phyloP scores from a whole-genome alignment of 495 filamentous ascomycete genomes.

The Penicillium malachiteum region DNA sequence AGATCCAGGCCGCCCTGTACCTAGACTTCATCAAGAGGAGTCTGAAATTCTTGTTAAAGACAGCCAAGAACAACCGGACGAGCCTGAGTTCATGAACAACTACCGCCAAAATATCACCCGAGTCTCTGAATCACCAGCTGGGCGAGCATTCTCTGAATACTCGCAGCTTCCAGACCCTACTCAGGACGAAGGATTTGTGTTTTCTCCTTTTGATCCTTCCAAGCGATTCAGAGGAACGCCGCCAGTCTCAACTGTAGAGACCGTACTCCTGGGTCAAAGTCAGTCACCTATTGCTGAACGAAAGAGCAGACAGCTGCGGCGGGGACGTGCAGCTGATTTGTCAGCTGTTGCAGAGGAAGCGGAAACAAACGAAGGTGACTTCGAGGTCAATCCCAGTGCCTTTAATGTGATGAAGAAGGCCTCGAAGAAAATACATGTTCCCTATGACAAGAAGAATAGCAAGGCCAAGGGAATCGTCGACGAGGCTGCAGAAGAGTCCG shows the following conservation, averaged over 20 bases:
- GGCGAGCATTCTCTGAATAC: slow-evolving; percentile 52
- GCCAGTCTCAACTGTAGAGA: slow-evolving; percentile 65
- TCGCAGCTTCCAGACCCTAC: slow-evolving; percentile 72
- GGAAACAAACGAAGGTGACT: slow-evolving; percentile 24
- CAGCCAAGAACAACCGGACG: slow-evolving; percentile 53
- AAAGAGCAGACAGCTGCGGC: slow-evolving; percentile 59
- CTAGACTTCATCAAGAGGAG: slow-evolving; percentile 42
- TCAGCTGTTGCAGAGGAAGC: slow-evolving; percentile 44
- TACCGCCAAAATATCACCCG: slow-evolving; percentile 34
- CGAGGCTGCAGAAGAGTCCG: slow-evolving; percentile 94
- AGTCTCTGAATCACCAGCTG: slow-evolving; percentile 44
- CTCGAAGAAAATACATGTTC: slow-evolving; percentile 50
- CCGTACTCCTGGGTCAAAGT: slow-evolving; percentile 54
- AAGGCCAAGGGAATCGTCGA: slow-evolving; percentile 85
- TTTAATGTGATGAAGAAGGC: slow-evolving; percentile 79
- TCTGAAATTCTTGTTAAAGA: slow-evolving; percentile 62
- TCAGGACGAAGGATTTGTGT: slow-evolving; percentile 77
- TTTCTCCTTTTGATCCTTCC: slow-evolving; percentile 53
- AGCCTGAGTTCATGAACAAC: slow-evolving; percentile 31
- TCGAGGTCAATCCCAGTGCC: slow-evolving; percentile 52
- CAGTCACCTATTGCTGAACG: slow-evolving; percentile 62
- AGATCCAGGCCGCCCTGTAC: slow-evolving; percentile 48
- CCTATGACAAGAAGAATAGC: slow-evolving; percentile 82
- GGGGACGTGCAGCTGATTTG: slow-evolving; percentile 33
- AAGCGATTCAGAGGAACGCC: slow-evolving; percentile 64